Evolutionary conservation across 805 yeast genomes (phyloP).

Genomic region (Wilhelminamyces savonicus): DNA sequence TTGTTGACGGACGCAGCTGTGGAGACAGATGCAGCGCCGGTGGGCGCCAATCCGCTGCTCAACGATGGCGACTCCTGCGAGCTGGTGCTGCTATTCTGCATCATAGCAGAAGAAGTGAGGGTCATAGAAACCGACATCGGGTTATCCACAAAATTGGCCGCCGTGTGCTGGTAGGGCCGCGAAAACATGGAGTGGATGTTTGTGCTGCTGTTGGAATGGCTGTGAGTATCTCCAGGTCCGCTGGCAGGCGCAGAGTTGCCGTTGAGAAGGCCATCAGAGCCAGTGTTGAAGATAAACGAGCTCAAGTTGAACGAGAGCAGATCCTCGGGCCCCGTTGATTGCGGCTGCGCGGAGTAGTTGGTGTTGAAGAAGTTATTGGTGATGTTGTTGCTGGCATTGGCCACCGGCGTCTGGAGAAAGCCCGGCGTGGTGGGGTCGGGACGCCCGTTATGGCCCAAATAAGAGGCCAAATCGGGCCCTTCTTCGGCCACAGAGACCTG

Average conservation of each 20-base stretch:
- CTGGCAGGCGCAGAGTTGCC: background rate
- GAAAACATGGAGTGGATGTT: slow-evolving; percentile 7
- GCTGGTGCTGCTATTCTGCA: background rate
- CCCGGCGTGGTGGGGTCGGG: too few species aligned
- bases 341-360: slow-evolving; percentile 12
- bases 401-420: slow-evolving; percentile 21
- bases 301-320: slow-evolving; percentile 27
- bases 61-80: background rate
- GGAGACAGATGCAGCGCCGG: background rate
- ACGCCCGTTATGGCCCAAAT: too few species aligned
- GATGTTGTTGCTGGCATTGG: slow-evolving; percentile 27
- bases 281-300: slow-evolving; percentile 26
- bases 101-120: too few species aligned
- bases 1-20: background rate
- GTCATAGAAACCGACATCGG: too few species aligned
- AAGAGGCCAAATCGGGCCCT: too few species aligned
- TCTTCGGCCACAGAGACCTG: too few species aligned
- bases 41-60: background rate
- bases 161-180: slow-evolving; percentile 3
- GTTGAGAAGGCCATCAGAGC: slow-evolving; percentile 3
- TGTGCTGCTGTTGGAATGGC: slow-evolving; percentile 4
- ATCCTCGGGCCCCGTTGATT: slow-evolving; percentile 14
- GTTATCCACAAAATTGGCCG: slow-evolving; percentile 12
- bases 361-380: slow-evolving; percentile 30
- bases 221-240: background rate